Evolutionary conservation across 495 filamentous ascomycete genomes (phyloP).

Genomic region (Lasiosphaeris hirsuta): DNA sequence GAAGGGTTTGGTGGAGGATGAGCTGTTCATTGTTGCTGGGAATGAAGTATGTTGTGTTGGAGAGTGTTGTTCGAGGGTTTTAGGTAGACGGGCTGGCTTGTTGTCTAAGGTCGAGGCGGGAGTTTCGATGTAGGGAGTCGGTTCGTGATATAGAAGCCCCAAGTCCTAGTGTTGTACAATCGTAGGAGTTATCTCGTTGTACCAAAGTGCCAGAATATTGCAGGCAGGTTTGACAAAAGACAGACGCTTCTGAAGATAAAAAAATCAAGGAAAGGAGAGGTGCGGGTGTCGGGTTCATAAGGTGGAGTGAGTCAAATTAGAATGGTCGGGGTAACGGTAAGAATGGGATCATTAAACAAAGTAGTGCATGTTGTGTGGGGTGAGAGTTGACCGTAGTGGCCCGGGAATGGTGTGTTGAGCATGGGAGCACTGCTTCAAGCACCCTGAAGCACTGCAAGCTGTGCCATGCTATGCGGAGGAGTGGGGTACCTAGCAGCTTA

Average conservation of each 20-base stretch:
- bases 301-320: not conserved
- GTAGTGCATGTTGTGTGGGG: slow-evolving; percentile 4
- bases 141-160: not conserved
- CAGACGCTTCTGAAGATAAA: too few species aligned
- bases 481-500: too few species aligned
- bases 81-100: not conserved
- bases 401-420: slow-evolving; percentile 1
- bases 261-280: not conserved
- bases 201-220: too few species aligned
- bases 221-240: too few species aligned
- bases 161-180: not conserved
- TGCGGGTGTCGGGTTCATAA: not conserved
- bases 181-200: not conserved
- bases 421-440: too few species aligned
- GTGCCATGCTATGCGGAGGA: too few species aligned
- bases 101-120: not conserved
- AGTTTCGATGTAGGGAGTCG: not conserved
- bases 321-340: slow-evolving; percentile 3
- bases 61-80: not conserved
- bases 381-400: not conserved
- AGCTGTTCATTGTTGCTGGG: slow-evolving; percentile 3
- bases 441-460: too few species aligned
- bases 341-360: slow-evolving; percentile 9
- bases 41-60: too few species aligned
- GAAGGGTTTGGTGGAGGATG: slow-evolving; percentile 30